Evolutionary conservation across 495 filamentous ascomycete genomes (phyloP).

Genomic region (Pseudevernia furfuracea): DNA sequence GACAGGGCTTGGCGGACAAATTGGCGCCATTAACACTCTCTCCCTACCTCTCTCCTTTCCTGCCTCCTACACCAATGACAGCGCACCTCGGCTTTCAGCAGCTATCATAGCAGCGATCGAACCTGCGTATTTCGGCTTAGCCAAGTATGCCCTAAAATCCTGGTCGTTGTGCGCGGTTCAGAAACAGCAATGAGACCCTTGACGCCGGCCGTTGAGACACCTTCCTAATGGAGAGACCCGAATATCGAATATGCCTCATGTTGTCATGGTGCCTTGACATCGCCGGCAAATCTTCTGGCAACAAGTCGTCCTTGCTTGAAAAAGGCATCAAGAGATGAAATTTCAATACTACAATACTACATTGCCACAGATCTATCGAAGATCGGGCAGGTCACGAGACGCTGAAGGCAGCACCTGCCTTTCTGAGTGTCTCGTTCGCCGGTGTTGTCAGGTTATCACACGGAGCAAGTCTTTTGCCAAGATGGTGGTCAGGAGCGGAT

Average conservation of each 20-base stretch:
- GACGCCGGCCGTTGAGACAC: not conserved
- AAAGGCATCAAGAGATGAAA: not conserved
- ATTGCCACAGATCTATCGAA: not conserved
- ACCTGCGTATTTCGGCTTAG: not conserved
- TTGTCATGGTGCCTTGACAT: not conserved
- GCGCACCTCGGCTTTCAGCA: not conserved
- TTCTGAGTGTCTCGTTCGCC: not conserved
- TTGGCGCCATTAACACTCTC: no score
- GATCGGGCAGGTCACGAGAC: not conserved
- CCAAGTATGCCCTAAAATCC: not conserved
- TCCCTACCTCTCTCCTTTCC: not conserved
- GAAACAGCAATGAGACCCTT: not conserved
- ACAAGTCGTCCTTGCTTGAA: not conserved
- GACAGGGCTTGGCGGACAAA: no score
- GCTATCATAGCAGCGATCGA: not conserved
- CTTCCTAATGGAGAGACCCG: conserved; percentile 3
- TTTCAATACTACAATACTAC: not conserved
- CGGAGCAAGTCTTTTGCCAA: not conserved
- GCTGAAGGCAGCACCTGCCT: not conserved
- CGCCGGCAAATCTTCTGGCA: not conserved
- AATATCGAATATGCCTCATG: not conserved
- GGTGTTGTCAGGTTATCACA: not conserved
- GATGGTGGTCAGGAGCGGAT: not conserved
- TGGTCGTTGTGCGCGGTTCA: not conserved
- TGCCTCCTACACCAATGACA: not conserved